Conservation (phyloP, 257 asterid species). For the Ilex aquifolium region DNA sequence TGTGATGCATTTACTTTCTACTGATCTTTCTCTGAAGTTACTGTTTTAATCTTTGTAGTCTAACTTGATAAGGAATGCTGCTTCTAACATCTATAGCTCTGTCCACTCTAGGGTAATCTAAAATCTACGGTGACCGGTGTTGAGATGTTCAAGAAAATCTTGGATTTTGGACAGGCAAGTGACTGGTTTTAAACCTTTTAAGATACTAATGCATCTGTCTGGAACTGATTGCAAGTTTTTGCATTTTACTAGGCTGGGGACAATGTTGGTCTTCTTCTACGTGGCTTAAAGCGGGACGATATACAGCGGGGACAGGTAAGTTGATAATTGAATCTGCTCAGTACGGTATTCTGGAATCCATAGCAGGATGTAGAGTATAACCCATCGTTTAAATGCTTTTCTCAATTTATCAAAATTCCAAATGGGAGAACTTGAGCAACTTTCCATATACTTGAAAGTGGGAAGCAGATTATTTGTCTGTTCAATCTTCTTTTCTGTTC, state of each 20-base stretch:
- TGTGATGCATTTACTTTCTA: not conserved
- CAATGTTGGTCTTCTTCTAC: conserved; percentile 92
- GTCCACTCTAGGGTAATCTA: conserved; percentile 49
- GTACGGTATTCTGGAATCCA: no score
- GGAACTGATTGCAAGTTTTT: not conserved
- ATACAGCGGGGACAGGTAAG: conserved; percentile 88
- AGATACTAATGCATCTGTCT: not conserved
- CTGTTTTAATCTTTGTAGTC: no score
- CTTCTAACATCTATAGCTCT: not conserved
- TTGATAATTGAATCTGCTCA: not conserved
- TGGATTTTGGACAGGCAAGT: conserved; percentile 88
- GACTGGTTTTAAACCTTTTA: not conserved
- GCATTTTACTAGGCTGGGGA: conserved; percentile 81
- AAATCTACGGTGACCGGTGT: conserved; percentile 96
- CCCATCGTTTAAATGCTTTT: no score
- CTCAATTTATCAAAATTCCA: no score
- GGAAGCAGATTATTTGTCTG: no score
- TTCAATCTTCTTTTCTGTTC: no score
- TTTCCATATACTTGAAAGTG: no score
- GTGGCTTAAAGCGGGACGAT: conserved; percentile 96
- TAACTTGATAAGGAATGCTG: no score
- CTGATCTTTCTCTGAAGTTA: no score
- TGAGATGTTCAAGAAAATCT: conserved; percentile 95
- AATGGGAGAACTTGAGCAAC: no score
- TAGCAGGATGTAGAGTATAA: no score